These are phyloP conservation scores for Tylopilus sp. DNA, from an alignment of 768 basidiomycete species.

Conservation along the genomic window DNA sequence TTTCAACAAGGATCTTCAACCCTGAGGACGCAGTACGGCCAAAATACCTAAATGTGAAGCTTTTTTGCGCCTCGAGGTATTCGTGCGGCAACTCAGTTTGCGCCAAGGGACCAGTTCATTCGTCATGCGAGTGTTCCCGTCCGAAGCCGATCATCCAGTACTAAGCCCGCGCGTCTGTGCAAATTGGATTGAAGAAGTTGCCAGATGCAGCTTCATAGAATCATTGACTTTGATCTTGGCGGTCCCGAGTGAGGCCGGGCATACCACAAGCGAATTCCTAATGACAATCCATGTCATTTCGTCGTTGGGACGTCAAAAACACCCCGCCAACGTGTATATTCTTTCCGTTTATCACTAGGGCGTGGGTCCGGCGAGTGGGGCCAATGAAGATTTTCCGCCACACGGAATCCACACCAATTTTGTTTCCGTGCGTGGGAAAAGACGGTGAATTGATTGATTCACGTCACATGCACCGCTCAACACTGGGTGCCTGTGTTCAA, in stretches of 20 bases:
- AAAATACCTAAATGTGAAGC: conserved; percentile 30
- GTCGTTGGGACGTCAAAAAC: conserved; percentile 13
- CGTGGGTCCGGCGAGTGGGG: conserved; percentile 17
- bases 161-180: conserved; percentile 19
- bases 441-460: conserved; percentile 25
- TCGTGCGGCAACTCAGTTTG: conserved; percentile 29
- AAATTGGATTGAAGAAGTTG: conserved; percentile 5
- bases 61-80: conserved; percentile 31
- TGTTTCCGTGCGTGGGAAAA: conserved; percentile 21
- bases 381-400: conserved; percentile 21
- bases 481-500: conserved; percentile 54
- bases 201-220: conserved; percentile 11
- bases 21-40: conserved; percentile 29
- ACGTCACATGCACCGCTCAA: conserved; percentile 14
- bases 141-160: conserved; percentile 24
- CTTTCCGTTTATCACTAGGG: conserved; percentile 27
- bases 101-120: conserved; percentile 25
- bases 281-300: conserved; percentile 30
- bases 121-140: conserved; percentile 29
- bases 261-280: conserved; percentile 24
- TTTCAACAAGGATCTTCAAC: conserved; percentile 23
- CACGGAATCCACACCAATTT: conserved; percentile 7
- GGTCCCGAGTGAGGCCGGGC: conserved; percentile 21
- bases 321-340: conserved; percentile 27
- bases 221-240: conserved; percentile 11